A percentile compares a stretch with the other conserved stretches of the same genome.
Conservation (phyloP, 2,329 filamentous ascomycete species). For the Elsinoe australis region DNA sequence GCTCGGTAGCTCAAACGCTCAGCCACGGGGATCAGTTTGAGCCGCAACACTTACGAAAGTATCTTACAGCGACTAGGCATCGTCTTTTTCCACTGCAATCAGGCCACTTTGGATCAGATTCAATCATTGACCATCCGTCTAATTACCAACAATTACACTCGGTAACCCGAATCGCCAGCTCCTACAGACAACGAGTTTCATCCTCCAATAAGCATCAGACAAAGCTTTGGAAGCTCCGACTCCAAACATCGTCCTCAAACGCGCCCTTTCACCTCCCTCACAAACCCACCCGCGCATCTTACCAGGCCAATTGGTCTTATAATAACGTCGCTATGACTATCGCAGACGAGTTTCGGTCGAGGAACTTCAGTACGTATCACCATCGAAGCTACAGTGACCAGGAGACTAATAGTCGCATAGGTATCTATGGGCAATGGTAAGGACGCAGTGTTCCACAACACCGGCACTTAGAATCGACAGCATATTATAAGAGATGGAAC, state of each 20-base stretch:
- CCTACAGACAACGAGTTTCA: too few species aligned
- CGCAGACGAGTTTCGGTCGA: conserved; percentile 54
- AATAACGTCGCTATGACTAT: conserved; percentile 45
- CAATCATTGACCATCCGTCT: too few species aligned
- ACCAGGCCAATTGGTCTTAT: conserved; percentile 22
- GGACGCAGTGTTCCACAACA: conserved; percentile 26
- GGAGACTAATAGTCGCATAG: conserved; percentile 32
- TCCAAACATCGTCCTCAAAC: conserved; percentile 11
- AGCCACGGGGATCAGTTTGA: conserved; percentile 7
- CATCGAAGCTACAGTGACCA: conserved; percentile 15
- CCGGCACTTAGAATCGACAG: conserved; percentile 5
- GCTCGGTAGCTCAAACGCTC: conserved; percentile 14
- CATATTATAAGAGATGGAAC: background rate
- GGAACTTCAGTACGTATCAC: conserved; percentile 55
- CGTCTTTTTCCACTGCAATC: conserved; percentile 6
- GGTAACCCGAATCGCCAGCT: too few species aligned
- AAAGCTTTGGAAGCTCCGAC: background rate
- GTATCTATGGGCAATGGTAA: conserved; percentile 63
- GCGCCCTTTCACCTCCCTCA: background rate
- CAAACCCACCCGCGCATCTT: background rate
- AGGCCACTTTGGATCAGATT: conserved; percentile 11
- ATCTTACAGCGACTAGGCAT: conserved; percentile 14
- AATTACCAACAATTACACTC: too few species aligned
- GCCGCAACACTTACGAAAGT: conserved; percentile 12
- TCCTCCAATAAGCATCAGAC: background rate